Percentiles rank a stretch among this genome's conserved stretches.
phyloP scores from a whole-genome alignment of 441 rosid genomes.

The Biscutella laevigata region DNA sequence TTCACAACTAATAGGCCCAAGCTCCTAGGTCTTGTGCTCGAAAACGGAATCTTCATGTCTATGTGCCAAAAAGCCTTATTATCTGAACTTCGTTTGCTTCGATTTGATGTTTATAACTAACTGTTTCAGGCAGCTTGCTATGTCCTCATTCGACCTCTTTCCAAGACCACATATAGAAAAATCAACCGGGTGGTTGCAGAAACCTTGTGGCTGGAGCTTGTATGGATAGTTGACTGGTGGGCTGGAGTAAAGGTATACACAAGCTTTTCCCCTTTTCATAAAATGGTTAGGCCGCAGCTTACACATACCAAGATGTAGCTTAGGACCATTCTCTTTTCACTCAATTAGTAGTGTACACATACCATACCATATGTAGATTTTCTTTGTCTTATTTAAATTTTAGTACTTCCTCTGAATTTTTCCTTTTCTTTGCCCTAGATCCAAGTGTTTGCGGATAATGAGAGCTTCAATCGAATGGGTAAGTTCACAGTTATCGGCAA shows the following conservation, averaged over 20 bases:
- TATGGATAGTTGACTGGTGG: slow-evolving; percentile 79
- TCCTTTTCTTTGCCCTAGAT: slow-evolving; percentile 32
- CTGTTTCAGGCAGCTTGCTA: slow-evolving; percentile 54
- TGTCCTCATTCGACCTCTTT: slow-evolving; percentile 51
- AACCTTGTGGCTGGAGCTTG: slow-evolving; percentile 63
- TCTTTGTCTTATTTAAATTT: neutral
- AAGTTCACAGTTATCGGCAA: slow-evolving; percentile 10
- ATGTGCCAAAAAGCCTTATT: neutral
- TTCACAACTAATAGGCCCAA: neutral
- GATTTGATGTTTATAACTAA: slow-evolving; percentile 2
- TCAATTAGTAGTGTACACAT: too few species aligned
- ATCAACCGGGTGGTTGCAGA: slow-evolving; percentile 59
- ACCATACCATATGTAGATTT: too few species aligned
- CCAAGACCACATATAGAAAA: slow-evolving; percentile 54
- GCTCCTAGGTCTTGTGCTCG: neutral
- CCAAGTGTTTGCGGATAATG: slow-evolving; percentile 42
- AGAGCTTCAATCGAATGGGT: slow-evolving; percentile 58
- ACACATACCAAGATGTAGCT: too few species aligned
- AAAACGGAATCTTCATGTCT: neutral
- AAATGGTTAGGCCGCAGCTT: too few species aligned
- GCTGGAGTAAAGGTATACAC: slow-evolving; percentile 58
- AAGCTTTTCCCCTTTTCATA: neutral
- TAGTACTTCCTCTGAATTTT: slow-evolving; percentile 10
- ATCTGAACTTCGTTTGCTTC: slow-evolving; percentile 1
- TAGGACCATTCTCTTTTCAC: too few species aligned